Evolutionary conservation across 106 monocot genomes (phyloP), one percentile per base, ranked within the genome.

Genomic region (Gastrodia elata): DNA sequence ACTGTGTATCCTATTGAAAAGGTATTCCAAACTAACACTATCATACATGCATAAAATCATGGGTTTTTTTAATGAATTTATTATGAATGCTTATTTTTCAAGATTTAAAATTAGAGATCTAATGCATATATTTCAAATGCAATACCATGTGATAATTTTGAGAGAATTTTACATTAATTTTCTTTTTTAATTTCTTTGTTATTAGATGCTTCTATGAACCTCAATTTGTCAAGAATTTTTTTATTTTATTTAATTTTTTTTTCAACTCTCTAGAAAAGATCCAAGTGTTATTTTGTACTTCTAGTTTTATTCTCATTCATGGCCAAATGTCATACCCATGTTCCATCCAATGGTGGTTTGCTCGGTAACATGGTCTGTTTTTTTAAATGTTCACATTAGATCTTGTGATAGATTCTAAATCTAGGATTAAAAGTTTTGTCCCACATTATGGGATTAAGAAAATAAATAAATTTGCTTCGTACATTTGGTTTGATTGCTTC

Each of bases 1-100:
- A 89, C 89, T n/a, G 89, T 83, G 67, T 89, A 89, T 70, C 89
- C 89, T 28, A 77, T 86, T 68, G 89, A 89, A 38, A 86, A 84
- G 89, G 89, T 86, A 73, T 15, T 33, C 44, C n/a, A 10, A 67
- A 35, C 37, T 61, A 11, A 9, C 61, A 2, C 10, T 61, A 16
- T 25, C 14, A 33, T 61, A 30, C 30, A 28, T 44, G 52, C 22
- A 22, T 18, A 13, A 57, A 57, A 57, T 57, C 24, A 57, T 0
- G 22, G 24, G 1, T 65, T 34, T 14, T 14, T 35, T 2, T 15
- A 34, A 35, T 65, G 18, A 14, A 35, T 65, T 30, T 35, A 65
- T 35, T 65, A 13, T 35, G 64, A 65, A 35, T 65, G 8, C 34
- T 30, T 34, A 34, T 65, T 57, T 57, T 55, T 25, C 57, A 57